Evolutionary conservation across 169 alveolate genomes (phyloP).

Genomic region (Plasmodium adleri): DNA sequence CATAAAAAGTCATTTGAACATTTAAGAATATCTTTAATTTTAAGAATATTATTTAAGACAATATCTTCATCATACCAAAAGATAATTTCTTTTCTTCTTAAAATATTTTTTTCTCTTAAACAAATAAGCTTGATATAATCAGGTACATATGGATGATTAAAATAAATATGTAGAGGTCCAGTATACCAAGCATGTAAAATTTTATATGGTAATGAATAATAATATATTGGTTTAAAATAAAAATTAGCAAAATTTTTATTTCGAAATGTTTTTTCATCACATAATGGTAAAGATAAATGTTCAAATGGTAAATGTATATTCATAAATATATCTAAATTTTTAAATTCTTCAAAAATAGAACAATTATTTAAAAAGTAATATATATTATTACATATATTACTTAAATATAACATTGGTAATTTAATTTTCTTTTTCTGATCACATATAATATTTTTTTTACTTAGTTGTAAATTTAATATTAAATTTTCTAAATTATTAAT

Average conservation of each 20-base stretch:
- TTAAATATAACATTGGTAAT: slow-evolving; percentile 14
- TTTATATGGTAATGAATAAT: slow-evolving; percentile 66
- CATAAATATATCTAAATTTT: slow-evolving; percentile 69
- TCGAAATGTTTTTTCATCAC: slow-evolving; percentile 66
- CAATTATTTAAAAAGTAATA: slow-evolving; percentile 61
- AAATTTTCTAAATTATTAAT: slow-evolving; percentile 19
- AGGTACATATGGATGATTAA: slow-evolving; percentile 63
- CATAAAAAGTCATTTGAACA: slow-evolving; percentile 73
- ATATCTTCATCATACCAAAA: slow-evolving; percentile 66
- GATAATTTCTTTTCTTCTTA: slow-evolving; percentile 70
- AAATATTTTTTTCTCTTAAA: slow-evolving; percentile 54
- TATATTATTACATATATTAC: slow-evolving; percentile 52
- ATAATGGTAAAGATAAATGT: slow-evolving; percentile 55
- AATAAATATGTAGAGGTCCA: slow-evolving; percentile 66
- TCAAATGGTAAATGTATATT: slow-evolving; percentile 73
- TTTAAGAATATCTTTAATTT: slow-evolving; percentile 47
- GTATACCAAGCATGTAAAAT: slow-evolving; percentile 77
- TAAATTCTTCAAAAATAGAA: slow-evolving; percentile 40
- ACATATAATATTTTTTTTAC: slow-evolving; percentile 23
- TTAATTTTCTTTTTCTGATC: slow-evolving; percentile 16
- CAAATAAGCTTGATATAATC: slow-evolving; percentile 62
- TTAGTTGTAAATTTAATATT: slow-evolving; percentile 13
- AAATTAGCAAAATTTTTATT: slow-evolving; percentile 41
- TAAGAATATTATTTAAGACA: slow-evolving; percentile 26
- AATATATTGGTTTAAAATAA: slow-evolving; percentile 70